A percentile compares a stretch with the other conserved stretches of the same genome.
phyloP scores from a whole-genome alignment of 768 basidiomycete species.

The Trametes coccinea region DNA sequence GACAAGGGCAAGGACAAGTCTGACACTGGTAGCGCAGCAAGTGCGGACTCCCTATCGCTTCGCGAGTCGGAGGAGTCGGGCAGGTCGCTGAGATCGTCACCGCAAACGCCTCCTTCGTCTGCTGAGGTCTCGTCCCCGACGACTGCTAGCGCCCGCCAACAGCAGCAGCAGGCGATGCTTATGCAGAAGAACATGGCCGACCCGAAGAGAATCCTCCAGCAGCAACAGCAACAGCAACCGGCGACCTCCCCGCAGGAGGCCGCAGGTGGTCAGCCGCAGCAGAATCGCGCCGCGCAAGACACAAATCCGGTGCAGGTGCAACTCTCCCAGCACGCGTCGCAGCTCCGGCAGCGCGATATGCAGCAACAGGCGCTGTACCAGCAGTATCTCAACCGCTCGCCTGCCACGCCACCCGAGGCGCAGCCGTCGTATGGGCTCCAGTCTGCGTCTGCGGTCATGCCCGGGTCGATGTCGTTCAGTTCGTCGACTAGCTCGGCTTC shows the following conservation, averaged over 20 bases:
- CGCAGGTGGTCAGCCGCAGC: not conserved
- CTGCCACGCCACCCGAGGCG: constrained; percentile 73
- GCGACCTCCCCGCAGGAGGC: constrained; percentile 6
- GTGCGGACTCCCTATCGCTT: constrained; percentile 38
- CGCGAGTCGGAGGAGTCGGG: constrained; percentile 66
- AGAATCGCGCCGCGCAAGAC: constrained; percentile 24
- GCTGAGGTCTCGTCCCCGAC: constrained; percentile 48
- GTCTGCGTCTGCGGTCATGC: constrained; percentile 68
- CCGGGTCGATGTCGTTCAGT: constrained; percentile 43
- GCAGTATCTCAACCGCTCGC: constrained; percentile 88
- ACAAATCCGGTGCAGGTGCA: constrained; percentile 39
- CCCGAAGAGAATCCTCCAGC: constrained; percentile 7
- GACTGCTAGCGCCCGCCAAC: constrained; percentile 54
- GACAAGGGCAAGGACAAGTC: constrained; percentile 60
- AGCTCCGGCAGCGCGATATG: constrained; percentile 83
- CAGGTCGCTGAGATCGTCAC: constrained; percentile 40
- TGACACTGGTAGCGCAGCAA: constrained; percentile 51
- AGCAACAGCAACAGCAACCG: constrained; percentile 26
- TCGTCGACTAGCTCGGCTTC: constrained; percentile 42
- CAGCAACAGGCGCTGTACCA: constrained; percentile 85
- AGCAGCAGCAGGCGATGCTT: constrained; percentile 53
- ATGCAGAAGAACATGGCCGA: constrained; percentile 43
- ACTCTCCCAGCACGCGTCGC: constrained; percentile 61
- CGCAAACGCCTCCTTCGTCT: constrained; percentile 14
- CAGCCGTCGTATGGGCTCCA: constrained; percentile 76